Percentiles rank a stretch among this genome's conserved stretches.
phyloP scores from a whole-genome alignment of 2,329 filamentous ascomycete genomes.

The Coniochaeta prunicola region DNA sequence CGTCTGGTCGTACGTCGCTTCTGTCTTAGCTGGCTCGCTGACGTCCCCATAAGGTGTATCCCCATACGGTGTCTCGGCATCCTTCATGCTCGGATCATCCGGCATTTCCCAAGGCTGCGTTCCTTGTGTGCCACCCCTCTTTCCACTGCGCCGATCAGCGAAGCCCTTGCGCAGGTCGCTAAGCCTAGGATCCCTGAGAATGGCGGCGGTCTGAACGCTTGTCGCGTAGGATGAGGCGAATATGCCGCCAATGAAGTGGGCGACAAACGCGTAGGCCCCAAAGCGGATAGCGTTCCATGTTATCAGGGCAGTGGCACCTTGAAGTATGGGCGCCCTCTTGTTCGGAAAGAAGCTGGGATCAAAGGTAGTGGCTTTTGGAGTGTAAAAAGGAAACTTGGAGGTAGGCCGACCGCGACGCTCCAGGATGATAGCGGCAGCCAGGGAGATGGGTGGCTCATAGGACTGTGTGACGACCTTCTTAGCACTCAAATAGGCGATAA shows the following conservation, averaged over 20 bases:
- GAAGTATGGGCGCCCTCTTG: not conserved
- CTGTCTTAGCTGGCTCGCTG: not conserved
- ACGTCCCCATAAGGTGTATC: not conserved
- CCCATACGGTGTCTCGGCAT: not conserved
- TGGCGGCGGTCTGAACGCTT: not conserved
- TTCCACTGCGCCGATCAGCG: not conserved
- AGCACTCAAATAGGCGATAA: slow-evolving; percentile 8
- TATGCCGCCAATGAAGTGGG: not conserved
- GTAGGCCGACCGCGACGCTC: slow-evolving; percentile 5
- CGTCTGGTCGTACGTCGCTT: not conserved
- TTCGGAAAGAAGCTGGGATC: slow-evolving; percentile 12
- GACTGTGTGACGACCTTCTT: slow-evolving; percentile 1
- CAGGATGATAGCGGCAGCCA: slow-evolving; percentile 5
- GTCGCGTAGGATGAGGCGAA: slow-evolving; percentile 4
- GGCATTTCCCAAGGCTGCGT: not conserved
- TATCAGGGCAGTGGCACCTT: slow-evolving; percentile 4
- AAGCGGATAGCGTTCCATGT: slow-evolving; percentile 11
- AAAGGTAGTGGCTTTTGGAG: slow-evolving; percentile 9
- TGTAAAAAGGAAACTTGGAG: slow-evolving; percentile 14
- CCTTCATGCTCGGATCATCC: slow-evolving; percentile 2
- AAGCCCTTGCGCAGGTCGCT: not conserved
- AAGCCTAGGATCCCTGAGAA: slow-evolving; percentile 4
- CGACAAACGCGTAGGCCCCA: slow-evolving; percentile 3
- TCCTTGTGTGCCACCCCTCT: not conserved
- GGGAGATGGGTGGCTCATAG: slow-evolving; percentile 4